These are phyloP conservation scores for Fraxinus pennsylvanica DNA, from an alignment of 257 asterid species.

Conservation along the genomic window DNA sequence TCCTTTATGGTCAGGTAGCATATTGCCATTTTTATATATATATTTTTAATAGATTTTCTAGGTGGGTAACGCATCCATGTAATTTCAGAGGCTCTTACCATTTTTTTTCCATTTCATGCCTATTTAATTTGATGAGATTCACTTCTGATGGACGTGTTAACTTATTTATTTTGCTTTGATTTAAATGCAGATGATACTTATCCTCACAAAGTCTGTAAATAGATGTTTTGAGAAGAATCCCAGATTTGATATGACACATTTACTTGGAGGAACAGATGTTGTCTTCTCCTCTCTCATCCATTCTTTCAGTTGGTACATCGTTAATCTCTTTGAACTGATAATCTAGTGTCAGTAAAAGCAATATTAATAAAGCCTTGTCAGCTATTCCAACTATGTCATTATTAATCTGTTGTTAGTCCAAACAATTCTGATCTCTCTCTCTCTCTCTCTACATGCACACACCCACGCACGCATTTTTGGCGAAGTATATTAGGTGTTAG, in stretches of 20 bases:
- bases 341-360: neutral
- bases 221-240: conserved; percentile 96
- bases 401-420: neutral
- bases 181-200: conserved; percentile 83
- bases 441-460: neutral
- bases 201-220: conserved; percentile 92
- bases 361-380: neutral
- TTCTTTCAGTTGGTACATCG: conserved; percentile 85
- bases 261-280: conserved; percentile 96
- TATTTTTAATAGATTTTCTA: neutral
- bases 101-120: neutral
- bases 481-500: neutral
- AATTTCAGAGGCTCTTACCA: neutral
- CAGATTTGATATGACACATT: conserved; percentile 94
- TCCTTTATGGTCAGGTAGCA: conserved; percentile 81
- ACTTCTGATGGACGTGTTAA: conserved; percentile 10
- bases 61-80: neutral
- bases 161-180: conserved; percentile 27
- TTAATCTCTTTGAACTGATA: conserved; percentile 23
- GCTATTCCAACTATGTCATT: neutral
- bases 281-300: conserved; percentile 95
- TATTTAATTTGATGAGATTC: neutral
- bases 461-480: neutral
- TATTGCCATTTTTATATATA: neutral
- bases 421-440: neutral